phyloP scores from a whole-genome alignment of 257 asterid species.

The Phtheirospermum japonicum region DNA sequence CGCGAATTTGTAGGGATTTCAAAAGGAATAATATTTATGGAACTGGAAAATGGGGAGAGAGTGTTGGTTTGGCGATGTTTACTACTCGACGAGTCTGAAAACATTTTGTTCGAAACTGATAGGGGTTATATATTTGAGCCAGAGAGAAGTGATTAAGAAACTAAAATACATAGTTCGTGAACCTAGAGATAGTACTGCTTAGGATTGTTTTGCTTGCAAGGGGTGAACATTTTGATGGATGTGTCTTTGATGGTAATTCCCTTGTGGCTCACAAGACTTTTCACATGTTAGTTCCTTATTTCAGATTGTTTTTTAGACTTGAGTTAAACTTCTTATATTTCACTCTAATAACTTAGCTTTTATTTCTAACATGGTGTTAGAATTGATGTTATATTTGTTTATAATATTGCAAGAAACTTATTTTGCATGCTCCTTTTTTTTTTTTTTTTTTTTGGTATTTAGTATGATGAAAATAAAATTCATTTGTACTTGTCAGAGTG shows the following conservation, averaged over 20 bases:
- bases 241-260: too few relatives aligned
- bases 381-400: conserved; percentile 8
- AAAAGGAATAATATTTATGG: conserved; percentile 57
- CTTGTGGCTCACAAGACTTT: too few relatives aligned
- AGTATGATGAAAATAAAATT: too few relatives aligned
- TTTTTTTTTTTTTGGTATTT: too few relatives aligned
- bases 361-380: not conserved
- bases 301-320: conserved; percentile 7
- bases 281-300: conserved; percentile 69
- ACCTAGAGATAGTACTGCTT: conserved; percentile 63
- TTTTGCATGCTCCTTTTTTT: conserved; percentile 3
- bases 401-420: conserved; percentile 12
- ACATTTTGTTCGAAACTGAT: conserved; percentile 50
- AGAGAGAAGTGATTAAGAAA: conserved; percentile 57
- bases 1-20: conserved; percentile 40
- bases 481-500: not conserved
- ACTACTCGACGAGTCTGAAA: conserved; percentile 59
- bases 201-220: too few relatives aligned
- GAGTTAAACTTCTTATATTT: not conserved
- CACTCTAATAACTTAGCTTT: conserved; percentile 8
- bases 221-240: too few relatives aligned
- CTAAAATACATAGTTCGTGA: conserved; percentile 61
- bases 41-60: conserved; percentile 65
- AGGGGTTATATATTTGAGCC: conserved; percentile 42
- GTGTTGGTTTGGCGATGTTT: conserved; percentile 71